A percentile compares a stretch with the other conserved stretches of the same genome.
Evolutionary conservation across 164 flowering plant species (phyloP).

Genomic region (Brasenia schreberi): DNA sequence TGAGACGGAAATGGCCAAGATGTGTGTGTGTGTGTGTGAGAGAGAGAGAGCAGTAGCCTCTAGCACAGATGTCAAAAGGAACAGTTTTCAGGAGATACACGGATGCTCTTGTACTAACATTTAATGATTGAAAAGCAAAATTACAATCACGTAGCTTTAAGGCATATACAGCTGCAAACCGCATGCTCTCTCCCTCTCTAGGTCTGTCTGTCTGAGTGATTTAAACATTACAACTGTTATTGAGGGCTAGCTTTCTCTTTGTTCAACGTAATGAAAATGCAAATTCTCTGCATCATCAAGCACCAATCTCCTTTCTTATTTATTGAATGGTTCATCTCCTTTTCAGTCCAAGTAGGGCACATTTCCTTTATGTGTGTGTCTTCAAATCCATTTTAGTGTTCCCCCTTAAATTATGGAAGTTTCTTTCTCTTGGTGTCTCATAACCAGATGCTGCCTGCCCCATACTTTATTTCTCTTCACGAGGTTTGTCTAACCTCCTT

Average conservation of each 20-base stretch:
- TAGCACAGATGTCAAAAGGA: too few species aligned
- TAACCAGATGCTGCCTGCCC: not conserved
- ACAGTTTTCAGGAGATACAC: not conserved
- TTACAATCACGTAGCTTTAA: not conserved
- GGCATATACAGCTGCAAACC: not conserved
- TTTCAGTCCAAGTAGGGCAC: too few species aligned
- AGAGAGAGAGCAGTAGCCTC: not conserved
- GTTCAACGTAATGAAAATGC: too few species aligned
- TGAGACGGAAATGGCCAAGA: too few species aligned
- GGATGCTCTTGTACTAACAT: not conserved
- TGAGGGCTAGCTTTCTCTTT: too few species aligned
- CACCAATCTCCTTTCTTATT: not conserved
- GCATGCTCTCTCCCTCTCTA: not conserved
- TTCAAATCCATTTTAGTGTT: not conserved
- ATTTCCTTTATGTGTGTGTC: too few species aligned
- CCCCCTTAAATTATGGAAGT: not conserved
- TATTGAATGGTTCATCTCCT: not conserved
- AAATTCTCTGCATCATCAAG: not conserved
- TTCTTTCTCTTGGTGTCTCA: not conserved
- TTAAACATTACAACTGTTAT: not conserved
- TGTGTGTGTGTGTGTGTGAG: too few species aligned
- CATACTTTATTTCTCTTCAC: not conserved
- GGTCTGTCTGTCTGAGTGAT: not conserved
- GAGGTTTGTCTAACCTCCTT: not conserved
- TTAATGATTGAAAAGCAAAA: not conserved